Percentiles rank a stretch among this genome's conserved stretches.
Evolutionary conservation across 2,329 filamentous ascomycete genomes (phyloP).

Genomic region (Alternaria triticina): DNA sequence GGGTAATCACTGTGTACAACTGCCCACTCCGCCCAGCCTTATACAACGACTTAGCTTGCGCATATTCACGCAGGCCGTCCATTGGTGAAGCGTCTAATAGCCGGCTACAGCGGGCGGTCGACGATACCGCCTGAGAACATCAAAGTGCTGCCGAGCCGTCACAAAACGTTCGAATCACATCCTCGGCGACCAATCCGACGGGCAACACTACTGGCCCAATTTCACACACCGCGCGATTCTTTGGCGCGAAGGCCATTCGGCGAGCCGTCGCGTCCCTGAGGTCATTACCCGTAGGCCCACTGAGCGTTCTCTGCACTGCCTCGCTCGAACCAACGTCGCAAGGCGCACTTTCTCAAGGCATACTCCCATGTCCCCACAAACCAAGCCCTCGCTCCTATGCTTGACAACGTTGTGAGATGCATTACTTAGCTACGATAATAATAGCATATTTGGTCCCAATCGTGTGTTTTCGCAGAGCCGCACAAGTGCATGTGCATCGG

Average conservation of each 20-base stretch:
- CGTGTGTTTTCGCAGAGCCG: neutral
- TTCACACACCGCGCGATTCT: conserved; percentile 2
- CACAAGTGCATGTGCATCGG: conserved; percentile 2
- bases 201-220: conserved; percentile 4
- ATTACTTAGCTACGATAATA: conserved; percentile 9
- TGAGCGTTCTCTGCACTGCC: conserved; percentile 28
- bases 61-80: conserved; percentile 3
- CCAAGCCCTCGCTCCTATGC: conserved; percentile 13
- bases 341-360: conserved; percentile 36
- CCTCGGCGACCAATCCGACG: conserved; percentile 6
- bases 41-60: conserved; percentile 10
- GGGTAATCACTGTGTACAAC: conserved; percentile 5
- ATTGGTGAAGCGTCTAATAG: conserved; percentile 6
- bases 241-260: conserved; percentile 14
- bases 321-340: conserved; percentile 21
- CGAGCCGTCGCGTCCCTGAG: conserved; percentile 14
- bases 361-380: conserved; percentile 20
- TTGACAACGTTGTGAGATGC: conserved; percentile 11
- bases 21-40: conserved; percentile 19
- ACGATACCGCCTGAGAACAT: conserved; percentile 1
- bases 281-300: conserved; percentile 13
- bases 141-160: conserved; percentile 17
- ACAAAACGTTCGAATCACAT: conserved; percentile 17
- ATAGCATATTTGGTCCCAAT: conserved; percentile 18
- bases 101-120: conserved; percentile 11